Conservation (phyloP, 2,329 filamentous ascomycete species). For the Nigrograna mackinnonii region DNA sequence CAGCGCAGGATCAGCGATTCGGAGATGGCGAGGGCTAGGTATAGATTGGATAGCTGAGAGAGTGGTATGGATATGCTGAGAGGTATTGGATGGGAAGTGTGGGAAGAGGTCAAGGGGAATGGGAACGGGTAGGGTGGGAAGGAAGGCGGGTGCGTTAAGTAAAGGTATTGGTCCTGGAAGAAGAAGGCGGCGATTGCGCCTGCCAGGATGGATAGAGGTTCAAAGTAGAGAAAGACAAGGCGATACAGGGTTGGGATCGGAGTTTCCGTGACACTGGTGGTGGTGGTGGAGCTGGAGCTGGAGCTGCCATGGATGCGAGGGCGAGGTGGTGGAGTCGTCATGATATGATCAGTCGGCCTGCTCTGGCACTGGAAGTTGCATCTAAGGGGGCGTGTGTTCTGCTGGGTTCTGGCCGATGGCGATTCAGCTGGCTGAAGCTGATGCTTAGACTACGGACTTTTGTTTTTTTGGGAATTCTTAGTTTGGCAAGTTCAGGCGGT, state of each 20-base stretch:
- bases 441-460: too few species aligned
- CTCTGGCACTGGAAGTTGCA: background rate
- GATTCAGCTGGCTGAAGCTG: too few species aligned
- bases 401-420: background rate
- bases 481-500: too few species aligned
- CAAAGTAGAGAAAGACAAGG: slow-evolving; percentile 75
- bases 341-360: background rate
- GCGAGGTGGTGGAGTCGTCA: background rate
- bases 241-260: slow-evolving; percentile 65
- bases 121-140: slow-evolving; percentile 53
- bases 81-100: too few species aligned
- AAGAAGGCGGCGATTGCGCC: slow-evolving; percentile 59
- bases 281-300: slow-evolving; percentile 1
- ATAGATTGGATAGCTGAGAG: slow-evolving; percentile 77
- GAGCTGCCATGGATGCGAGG: too few species aligned
- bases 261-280: slow-evolving; percentile 28
- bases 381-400: background rate
- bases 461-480: too few species aligned
- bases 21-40: slow-evolving; percentile 75
- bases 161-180: slow-evolving; percentile 61
- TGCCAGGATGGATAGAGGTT: slow-evolving; percentile 59
- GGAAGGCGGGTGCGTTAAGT: slow-evolving; percentile 62
- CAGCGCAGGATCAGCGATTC: slow-evolving; percentile 75
- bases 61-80: slow-evolving; percentile 68
- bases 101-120: slow-evolving; percentile 37